A percentile compares a stretch with the other conserved stretches of the same genome.
These are phyloP conservation scores for Fagopyrum tataricum DNA, from an alignment of 148 eudicot species.

Conservation along the genomic window DNA sequence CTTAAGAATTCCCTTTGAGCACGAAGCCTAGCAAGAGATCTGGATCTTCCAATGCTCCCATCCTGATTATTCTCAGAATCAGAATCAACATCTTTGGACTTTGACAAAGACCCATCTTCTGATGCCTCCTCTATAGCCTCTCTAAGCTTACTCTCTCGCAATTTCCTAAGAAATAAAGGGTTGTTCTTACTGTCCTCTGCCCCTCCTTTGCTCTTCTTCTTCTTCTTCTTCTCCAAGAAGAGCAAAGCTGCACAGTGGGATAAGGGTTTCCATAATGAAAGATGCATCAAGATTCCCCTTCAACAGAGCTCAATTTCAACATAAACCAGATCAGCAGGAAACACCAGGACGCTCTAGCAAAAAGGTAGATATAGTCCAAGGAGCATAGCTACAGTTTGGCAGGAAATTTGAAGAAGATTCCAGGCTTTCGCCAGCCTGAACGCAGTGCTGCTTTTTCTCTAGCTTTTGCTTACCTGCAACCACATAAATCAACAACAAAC, in stretches of 20 bases:
- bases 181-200: conserved; percentile 9
- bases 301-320: conserved; percentile 1
- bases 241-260: conserved; percentile 22
- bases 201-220: conserved; percentile 15
- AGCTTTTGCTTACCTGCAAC: background rate
- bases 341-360: conserved; percentile 1
- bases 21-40: conserved; percentile 21
- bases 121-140: conserved; percentile 25
- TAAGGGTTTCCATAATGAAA: conserved; percentile 22
- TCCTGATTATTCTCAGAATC: conserved; percentile 16
- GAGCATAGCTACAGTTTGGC: background rate
- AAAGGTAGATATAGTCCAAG: background rate
- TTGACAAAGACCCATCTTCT: conserved; percentile 18
- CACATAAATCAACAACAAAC: conserved; percentile 4
- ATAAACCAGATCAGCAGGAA: conserved; percentile 7
- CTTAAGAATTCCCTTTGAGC: conserved; percentile 21
- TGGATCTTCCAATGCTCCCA: conserved; percentile 9
- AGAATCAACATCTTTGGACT: conserved; percentile 16
- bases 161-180: conserved; percentile 5
- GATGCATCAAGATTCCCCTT: conserved; percentile 18
- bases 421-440: background rate
- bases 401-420: background rate
- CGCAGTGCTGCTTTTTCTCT: background rate
- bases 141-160: conserved; percentile 18
- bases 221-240: conserved; percentile 20